A percentile compares a stretch with the other conserved stretches of the same genome.
Evolutionary conservation across 2,329 filamentous ascomycete genomes (phyloP).

Genomic region (Ceratocystis cubensis): DNA sequence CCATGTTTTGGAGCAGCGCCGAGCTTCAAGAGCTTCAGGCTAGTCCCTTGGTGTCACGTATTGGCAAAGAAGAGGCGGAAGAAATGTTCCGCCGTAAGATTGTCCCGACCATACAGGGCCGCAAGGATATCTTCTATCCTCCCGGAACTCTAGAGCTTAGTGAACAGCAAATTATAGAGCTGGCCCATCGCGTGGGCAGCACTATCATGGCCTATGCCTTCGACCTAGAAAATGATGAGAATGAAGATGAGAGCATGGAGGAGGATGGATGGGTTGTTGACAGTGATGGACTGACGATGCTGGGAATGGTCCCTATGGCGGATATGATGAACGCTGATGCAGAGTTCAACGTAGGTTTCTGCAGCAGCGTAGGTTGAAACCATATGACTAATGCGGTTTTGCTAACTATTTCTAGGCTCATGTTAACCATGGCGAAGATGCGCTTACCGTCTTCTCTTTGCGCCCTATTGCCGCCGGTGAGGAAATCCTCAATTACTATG

Average conservation of each 20-base stretch:
- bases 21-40: constrained; percentile 65
- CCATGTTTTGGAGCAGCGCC: constrained; percentile 73
- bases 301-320: constrained; percentile 84
- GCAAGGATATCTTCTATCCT: constrained; percentile 37
- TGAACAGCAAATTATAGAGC: constrained; percentile 36
- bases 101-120: constrained; percentile 38
- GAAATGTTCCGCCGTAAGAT: constrained; percentile 48
- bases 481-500: constrained; percentile 83
- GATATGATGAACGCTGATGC: constrained; percentile 85
- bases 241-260: constrained; percentile 43
- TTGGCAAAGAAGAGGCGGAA: constrained; percentile 62
- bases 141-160: constrained; percentile 27
- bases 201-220: constrained; percentile 91
- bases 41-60: constrained; percentile 61
- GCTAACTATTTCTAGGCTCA: constrained; percentile 32
- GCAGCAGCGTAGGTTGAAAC: neutral
- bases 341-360: constrained; percentile 52
- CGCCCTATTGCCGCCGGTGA: constrained; percentile 55
- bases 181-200: constrained; percentile 71
- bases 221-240: constrained; percentile 52
- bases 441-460: constrained; percentile 59
- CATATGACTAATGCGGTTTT: constrained; percentile 12
- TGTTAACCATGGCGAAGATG: constrained; percentile 41
- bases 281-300: constrained; percentile 43
- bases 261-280: constrained; percentile 55